Percentiles rank a stretch among this genome's conserved stretches.
These are phyloP conservation scores for Blastomyces gilchristii DNA, from an alignment of 2,329 filamentous ascomycete genomes.

Conservation along the genomic window DNA sequence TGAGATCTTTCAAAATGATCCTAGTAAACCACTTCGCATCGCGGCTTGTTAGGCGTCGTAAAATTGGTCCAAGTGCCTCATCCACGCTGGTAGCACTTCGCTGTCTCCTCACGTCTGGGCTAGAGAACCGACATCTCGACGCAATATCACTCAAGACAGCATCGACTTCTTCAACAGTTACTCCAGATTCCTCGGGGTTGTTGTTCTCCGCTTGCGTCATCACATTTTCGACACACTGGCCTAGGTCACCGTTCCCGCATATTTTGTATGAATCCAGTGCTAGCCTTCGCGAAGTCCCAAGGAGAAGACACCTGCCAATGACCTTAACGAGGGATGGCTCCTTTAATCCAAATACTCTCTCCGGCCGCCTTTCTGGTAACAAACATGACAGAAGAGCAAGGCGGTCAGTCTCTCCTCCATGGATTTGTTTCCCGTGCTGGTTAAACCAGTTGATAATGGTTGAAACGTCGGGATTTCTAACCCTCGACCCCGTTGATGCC, in stretches of 20 bases:
- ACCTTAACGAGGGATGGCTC: slow-evolving; percentile 51
- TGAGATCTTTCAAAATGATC: slow-evolving; percentile 64
- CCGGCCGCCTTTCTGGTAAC: slow-evolving; percentile 63
- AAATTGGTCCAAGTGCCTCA: slow-evolving; percentile 46
- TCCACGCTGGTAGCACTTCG: slow-evolving; percentile 33
- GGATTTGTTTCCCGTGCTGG: slow-evolving; percentile 49
- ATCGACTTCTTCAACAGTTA: slow-evolving; percentile 67
- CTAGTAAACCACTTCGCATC: slow-evolving; percentile 85
- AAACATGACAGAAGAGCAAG: slow-evolving; percentile 63
- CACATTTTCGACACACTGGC: slow-evolving; percentile 57
- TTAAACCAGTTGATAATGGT: slow-evolving; percentile 58
- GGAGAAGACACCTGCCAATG: slow-evolving; percentile 55
- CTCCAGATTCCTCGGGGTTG: slow-evolving; percentile 29
- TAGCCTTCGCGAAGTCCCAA: slow-evolving; percentile 51
- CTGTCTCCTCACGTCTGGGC: slow-evolving; percentile 45
- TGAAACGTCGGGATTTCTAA: slow-evolving; percentile 30
- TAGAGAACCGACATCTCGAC: slow-evolving; percentile 59
- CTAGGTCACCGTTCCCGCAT: slow-evolving; percentile 57
- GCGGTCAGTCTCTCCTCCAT: slow-evolving; percentile 47
- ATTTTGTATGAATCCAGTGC: slow-evolving; percentile 55
- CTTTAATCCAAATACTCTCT: slow-evolving; percentile 67
- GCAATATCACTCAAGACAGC: slow-evolving; percentile 55
- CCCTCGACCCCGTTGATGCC: slow-evolving; percentile 22
- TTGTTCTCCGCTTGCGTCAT: slow-evolving; percentile 48
- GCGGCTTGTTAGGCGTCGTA: slow-evolving; percentile 49